A percentile compares a stretch with the other conserved stretches of the same genome.
phyloP scores from a whole-genome alignment of 176 grass and related monocot species.

The Guadua angustifolia region DNA sequence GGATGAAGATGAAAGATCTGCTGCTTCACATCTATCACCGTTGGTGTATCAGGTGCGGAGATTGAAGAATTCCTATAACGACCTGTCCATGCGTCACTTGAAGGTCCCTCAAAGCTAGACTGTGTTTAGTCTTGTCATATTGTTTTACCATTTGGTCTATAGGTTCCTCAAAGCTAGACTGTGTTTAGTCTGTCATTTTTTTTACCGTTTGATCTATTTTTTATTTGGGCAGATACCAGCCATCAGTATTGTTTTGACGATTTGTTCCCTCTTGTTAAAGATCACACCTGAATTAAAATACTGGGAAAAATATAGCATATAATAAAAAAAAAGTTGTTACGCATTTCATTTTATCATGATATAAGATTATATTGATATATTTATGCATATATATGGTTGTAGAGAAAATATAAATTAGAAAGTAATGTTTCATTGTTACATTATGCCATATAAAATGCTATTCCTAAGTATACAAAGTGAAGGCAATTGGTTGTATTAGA shows the following conservation, averaged over 20 bases:
- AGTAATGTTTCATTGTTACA: conserved; percentile 15
- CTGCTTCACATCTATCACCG: neutral
- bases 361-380: neutral
- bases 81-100: conserved; percentile 1
- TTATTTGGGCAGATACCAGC: neutral
- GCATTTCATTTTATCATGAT: neutral
- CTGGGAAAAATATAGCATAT: neutral
- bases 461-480: neutral
- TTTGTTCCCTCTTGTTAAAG: neutral
- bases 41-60: conserved; percentile 2
- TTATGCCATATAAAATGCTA: conserved; percentile 14
- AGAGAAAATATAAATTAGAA: conserved; percentile 3
- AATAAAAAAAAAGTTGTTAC: neutral
- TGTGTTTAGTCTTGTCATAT: neutral
- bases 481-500: too few species aligned
- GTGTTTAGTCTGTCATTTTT: neutral
- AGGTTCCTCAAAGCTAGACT: neutral
- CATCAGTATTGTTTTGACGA: neutral
- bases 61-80: neutral
- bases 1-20: neutral
- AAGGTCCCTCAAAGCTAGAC: neutral
- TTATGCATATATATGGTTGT: conserved; percentile 2
- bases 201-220: conserved; percentile 8
- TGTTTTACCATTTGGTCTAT: conserved; percentile 4
- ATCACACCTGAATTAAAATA: conserved; percentile 1